Evolutionary conservation across 441 rosid species (phyloP), one percentile per base, ranked within the genome.

Genomic region (Erodium texanum): DNA sequence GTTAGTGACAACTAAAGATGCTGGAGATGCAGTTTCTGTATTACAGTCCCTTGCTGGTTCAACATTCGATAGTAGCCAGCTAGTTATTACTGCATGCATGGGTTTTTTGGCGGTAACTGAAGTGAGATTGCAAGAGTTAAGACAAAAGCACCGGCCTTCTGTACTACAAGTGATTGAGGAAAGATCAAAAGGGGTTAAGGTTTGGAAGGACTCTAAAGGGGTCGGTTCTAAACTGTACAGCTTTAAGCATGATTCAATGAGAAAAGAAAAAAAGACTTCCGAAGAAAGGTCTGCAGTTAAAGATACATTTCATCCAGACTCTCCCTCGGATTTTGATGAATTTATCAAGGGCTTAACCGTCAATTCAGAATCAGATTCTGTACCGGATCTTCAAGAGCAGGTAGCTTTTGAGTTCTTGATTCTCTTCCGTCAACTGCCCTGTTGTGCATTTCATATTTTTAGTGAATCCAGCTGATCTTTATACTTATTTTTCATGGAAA

Each of bases 31-130:
- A 14, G 80, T 88, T 22, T 86, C 85, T 65, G 76, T 84, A 73
- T 69, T 88, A 65, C 89, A 88, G 69, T 80, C 91, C 65, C 88
- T 88, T 68, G 73, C 85, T 58, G 84, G 89, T 69, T 88, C 94
- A 68, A 86, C 90, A 68, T 88, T 88, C 73, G 94, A 88, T 74
- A 86, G 89, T 71, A 88, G 94, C 71, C 90, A 88, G 76, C 89
- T 88, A 76, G 82, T 88, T 75, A 67, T 86, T 41, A 84, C 87
- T 22, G 88, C 94, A 50, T 82, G 89, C 73, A 86, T 88, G 91
- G 90, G 94, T 6, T 84, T 79, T 73, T 45, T 82, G 74, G 71
- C 83, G 61, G 86, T 87, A 66, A 88, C 85, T 29, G 88, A 88
- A 45, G 83, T 72, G 74, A 80, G 76, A 79, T 77, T 88, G 24